A percentile compares a stretch with the other conserved stretches of the same genome.
These are phyloP conservation scores for Chlamydomonas eustigma DNA, from an alignment of 139 green algal species.

Conservation along the genomic window DNA sequence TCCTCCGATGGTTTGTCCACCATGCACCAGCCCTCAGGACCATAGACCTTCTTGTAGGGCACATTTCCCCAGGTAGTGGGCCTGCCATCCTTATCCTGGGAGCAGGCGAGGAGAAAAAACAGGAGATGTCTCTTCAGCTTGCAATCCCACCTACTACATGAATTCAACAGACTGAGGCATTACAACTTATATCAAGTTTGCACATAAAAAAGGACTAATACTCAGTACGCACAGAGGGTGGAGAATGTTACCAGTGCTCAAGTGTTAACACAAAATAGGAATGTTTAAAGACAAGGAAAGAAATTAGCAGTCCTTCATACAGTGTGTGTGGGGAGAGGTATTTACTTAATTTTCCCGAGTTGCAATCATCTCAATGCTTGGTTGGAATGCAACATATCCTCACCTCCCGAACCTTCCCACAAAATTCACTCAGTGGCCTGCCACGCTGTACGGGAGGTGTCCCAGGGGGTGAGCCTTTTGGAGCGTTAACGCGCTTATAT, in stretches of 20 bases:
- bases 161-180: background rate
- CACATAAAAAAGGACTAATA: background rate
- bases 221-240: background rate
- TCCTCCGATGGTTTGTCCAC: conserved; percentile 3
- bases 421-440: conserved; percentile 5
- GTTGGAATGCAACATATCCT: background rate
- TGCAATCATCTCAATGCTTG: background rate
- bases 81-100: conserved; percentile 24
- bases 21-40: conserved; percentile 34
- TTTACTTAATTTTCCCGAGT: background rate
- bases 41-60: conserved; percentile 29
- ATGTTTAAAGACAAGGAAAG: background rate
- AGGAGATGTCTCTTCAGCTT: background rate
- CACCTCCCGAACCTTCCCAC: conserved; percentile 4
- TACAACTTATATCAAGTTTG: background rate
- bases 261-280: background rate
- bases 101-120: conserved; percentile 23
- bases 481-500: conserved; percentile 24
- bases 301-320: too few relatives aligned
- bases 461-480: conserved; percentile 27
- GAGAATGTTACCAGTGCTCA: background rate
- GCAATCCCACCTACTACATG: background rate
- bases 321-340: too few relatives aligned
- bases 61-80: conserved; percentile 27
- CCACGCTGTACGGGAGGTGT: conserved; percentile 17